Base-by-base conservation (phyloP, 208 protist genomes). In the Balamuthia mandrillaris region DNA sequence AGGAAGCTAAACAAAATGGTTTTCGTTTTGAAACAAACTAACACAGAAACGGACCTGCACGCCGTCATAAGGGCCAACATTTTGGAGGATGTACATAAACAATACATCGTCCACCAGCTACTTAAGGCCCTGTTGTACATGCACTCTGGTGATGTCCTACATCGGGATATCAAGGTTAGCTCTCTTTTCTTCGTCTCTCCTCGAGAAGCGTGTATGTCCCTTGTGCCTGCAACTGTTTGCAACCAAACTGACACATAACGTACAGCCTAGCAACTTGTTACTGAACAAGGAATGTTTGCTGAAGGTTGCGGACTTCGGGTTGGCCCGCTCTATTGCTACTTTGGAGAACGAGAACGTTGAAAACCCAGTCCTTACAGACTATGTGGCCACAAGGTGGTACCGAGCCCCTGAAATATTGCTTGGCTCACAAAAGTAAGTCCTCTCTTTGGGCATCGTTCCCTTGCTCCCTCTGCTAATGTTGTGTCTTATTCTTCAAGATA, bases 331-430 rank as follows among this genome's bases (percentile, higher is more conserved):
- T 2, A 96, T 98, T 85, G 87, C 96, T 31, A 90, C 90, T 29
- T 84, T 95, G 4, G 95, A 97, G 63, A 90, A 93, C n/a, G 93
- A 97, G 65, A 93, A 97, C 65, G 92, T 85, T 5, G 85, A 89
- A 42, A 78, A 82, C 61, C 79, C 79, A 4, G 5, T 85, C 16
- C 70, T 79, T 83, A 77, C 96, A 96, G 3, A 92, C 89, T 16
- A 84, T 29, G 86, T 81, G 27, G 97, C 97, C 89, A 99, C 98
- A 21, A 91, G 99, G n/a, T 99, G 97, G 97, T 99, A 99, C 89
- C 94, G 98, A 37, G 94, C 98, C 1, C 98, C 98, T 9, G 98
- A 99, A 86, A 97, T 99, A 52, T 93, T 99, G 10, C 91, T 99
- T 1, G 97, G 97, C 5, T 95, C 95, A 37, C 95, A 93, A 31